Evolutionary conservation across 257 asterid species (phyloP).

Genomic region (Gynochthodes officinalis): DNA sequence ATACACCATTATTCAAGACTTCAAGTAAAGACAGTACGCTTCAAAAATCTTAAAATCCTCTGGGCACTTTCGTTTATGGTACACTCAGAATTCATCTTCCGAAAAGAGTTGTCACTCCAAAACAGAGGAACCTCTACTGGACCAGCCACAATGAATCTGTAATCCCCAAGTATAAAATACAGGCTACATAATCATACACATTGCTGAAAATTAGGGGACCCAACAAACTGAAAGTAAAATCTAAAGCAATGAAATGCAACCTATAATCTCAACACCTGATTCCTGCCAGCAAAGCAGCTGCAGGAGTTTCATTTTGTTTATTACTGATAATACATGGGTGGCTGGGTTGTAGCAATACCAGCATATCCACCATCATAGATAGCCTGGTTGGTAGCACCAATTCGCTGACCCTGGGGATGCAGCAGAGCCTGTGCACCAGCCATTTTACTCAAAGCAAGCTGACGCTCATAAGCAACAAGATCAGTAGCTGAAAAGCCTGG

Average conservation of each 20-base stretch:
- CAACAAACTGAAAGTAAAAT: neutral
- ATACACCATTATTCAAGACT: too few species aligned
- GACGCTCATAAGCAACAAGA: constrained; percentile 60
- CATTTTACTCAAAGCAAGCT: constrained; percentile 55
- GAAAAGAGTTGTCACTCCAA: neutral
- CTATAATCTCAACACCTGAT: neutral
- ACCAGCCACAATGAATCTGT: constrained; percentile 1
- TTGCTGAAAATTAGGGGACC: neutral
- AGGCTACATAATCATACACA: constrained; percentile 26
- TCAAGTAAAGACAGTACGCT: neutral
- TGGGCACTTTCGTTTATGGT: neutral
- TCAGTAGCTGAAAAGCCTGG: constrained; percentile 56
- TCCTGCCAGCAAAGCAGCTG: constrained; percentile 8
- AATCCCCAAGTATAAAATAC: constrained; percentile 23
- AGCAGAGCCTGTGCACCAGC: constrained; percentile 57
- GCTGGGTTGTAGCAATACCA: constrained; percentile 42
- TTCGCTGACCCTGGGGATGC: constrained; percentile 66
- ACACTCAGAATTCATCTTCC: neutral
- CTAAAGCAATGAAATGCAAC: neutral
- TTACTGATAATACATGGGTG: constrained; percentile 55
- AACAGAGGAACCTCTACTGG: constrained; percentile 2
- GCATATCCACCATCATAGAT: constrained; percentile 55
- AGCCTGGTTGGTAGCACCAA: constrained; percentile 48
- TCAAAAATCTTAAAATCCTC: neutral
- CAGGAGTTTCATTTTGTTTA: neutral